phyloP scores from a whole-genome alignment of 352 stramenopile species.

The Globisporangium barbulae region DNA sequence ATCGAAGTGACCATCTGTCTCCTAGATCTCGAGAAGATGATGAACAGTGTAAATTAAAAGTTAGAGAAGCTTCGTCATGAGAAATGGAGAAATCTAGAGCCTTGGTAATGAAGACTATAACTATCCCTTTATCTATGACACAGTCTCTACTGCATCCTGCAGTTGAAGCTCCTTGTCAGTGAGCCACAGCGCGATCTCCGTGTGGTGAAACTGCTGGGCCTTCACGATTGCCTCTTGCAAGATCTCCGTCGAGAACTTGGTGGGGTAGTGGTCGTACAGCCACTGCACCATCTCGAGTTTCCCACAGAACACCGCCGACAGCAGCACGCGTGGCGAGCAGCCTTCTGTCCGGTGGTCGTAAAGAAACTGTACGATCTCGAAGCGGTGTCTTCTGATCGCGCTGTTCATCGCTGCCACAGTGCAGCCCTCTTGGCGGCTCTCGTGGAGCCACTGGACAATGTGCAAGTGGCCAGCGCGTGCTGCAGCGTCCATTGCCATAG shows the following conservation, averaged over 20 bases:
- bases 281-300: conserved; percentile 13
- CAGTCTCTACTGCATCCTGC: not conserved
- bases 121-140: too few species aligned
- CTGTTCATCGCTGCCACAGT: conserved; percentile 13
- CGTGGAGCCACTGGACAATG: conserved; percentile 14
- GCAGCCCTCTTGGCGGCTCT: conserved; percentile 7
- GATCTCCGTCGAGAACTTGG: conserved; percentile 11
- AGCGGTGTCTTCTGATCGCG: conserved; percentile 9
- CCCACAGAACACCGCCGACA: conserved; percentile 4
- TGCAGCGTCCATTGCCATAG: conserved; percentile 10
- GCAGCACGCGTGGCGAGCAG: conserved; percentile 11
- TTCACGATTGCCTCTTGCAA: conserved; percentile 10
- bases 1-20: conserved; percentile 20
- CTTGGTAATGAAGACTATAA: not conserved
- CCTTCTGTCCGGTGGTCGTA: conserved; percentile 12
- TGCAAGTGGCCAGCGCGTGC: conserved; percentile 6
- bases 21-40: conserved; percentile 7
- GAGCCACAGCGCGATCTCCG: conserved; percentile 7
- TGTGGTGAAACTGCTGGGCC: conserved; percentile 10
- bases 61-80: too few species aligned
- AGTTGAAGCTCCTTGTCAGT: not conserved
- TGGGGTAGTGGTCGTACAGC: conserved; percentile 1
- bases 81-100: too few species aligned
- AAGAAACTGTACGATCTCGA: conserved; percentile 16
- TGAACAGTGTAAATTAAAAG: not conserved